Base-by-base conservation (phyloP, 441 rosid genomes). In the Pelargonium myrrhifolium region DNA sequence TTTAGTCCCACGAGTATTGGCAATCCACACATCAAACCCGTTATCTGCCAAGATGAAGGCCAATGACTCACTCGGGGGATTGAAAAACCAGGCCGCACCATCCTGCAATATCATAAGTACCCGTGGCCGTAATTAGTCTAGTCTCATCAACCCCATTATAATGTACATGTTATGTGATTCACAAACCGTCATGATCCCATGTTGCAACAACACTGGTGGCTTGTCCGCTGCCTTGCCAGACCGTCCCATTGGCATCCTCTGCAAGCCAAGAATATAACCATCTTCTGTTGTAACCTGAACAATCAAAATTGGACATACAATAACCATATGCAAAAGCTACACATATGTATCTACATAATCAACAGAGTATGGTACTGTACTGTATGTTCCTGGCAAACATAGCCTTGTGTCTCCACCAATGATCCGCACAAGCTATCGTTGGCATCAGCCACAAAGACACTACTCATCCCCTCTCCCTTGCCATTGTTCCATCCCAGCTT, bases 301-400 rank as follows among this genome's bases (percentile, higher is more conserved):
- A 53, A 17, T 53, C 8, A 18, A 53, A 8, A 53, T 53, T 53
- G 2, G 15, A 15, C 56, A 6, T 3, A 51, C 0, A 51, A 53
- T 53, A 15, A 17, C 0, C 2, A 37, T 2, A 37, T 6, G 8
- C 8, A 37, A 37, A 37, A 37, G 40, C 40, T 37, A 37, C 40
- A 37, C 7, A 35, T 7, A 37, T 37, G 40, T 37, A 37, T 37
- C 9, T 4, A 37, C 40, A 37, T 37, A 37, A 37, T 37, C 40
- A 37, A 7, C 20, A 9, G 15, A 21, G 28, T 17, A 6, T n/a
- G 6, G 39, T 26, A 6, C 2, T 9, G 59, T 73, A 83, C 87
- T 4, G 68, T 76, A 64, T 80, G 80, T 77, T 85, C 89, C 39
- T 80, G 76, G 75, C 87, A 85, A 45, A 71, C 69, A 65, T 85